These are phyloP conservation scores for Phytophthora colocasiae DNA, from an alignment of 352 stramenopile species.

Conservation along the genomic window DNA sequence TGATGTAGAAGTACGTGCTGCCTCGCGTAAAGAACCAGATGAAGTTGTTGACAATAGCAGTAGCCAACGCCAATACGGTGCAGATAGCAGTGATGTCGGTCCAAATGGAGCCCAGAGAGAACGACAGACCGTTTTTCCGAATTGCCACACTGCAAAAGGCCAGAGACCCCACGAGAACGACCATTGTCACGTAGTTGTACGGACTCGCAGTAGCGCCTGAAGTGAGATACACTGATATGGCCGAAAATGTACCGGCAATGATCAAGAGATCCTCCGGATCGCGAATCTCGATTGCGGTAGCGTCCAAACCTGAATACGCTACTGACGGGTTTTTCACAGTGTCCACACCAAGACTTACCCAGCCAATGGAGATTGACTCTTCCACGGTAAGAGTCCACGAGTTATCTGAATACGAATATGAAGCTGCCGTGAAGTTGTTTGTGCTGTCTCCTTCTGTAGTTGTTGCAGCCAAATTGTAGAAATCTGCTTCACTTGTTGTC, in stretches of 20 bases:
- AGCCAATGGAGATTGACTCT: conserved; percentile 67
- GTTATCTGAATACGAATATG: conserved; percentile 45
- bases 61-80: conserved; percentile 76
- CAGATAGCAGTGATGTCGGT: conserved; percentile 89
- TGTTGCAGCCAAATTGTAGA: conserved; percentile 16
- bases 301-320: conserved; percentile 73
- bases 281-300: conserved; percentile 62
- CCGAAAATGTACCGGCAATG: conserved; percentile 66
- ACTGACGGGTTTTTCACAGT: conserved; percentile 79
- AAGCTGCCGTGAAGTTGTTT: conserved; percentile 41
- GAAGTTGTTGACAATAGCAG: conserved; percentile 85
- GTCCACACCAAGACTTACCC: conserved; percentile 71
- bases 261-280: conserved; percentile 63
- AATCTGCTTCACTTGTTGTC: conserved; percentile 15
- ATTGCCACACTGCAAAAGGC: conserved; percentile 87
- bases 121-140: conserved; percentile 81
- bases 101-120: conserved; percentile 88
- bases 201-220: conserved; percentile 70
- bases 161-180: conserved; percentile 82
- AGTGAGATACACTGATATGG: conserved; percentile 77
- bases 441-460: not conserved
- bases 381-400: conserved; percentile 65
- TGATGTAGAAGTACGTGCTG: conserved; percentile 87
- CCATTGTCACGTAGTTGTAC: conserved; percentile 91
- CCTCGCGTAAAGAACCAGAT: conserved; percentile 77